Evolutionary conservation across 1,284 basidiomycete genomes (phyloP).

Genomic region (Neolentinus lepideus): DNA sequence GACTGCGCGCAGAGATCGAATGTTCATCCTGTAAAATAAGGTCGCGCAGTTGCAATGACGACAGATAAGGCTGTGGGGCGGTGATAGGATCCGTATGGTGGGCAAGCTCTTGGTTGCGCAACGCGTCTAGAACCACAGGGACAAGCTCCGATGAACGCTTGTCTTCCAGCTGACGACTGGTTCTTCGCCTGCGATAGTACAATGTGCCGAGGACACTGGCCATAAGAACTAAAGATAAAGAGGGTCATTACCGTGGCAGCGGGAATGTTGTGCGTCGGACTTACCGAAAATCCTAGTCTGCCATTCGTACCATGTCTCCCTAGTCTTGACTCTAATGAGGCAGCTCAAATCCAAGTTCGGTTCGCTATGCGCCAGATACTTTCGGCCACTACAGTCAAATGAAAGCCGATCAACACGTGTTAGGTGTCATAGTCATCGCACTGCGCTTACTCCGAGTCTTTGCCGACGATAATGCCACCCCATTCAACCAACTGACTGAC

Average conservation of each 20-base stretch:
- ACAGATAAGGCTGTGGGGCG: slow-evolving; percentile 75
- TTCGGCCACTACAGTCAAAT: slow-evolving; percentile 45
- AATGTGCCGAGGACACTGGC: slow-evolving; percentile 5
- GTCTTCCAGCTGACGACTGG: slow-evolving; percentile 54
- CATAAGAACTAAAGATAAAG: slow-evolving; percentile 20
- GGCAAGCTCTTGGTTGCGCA: slow-evolving; percentile 82
- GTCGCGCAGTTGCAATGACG: slow-evolving; percentile 89
- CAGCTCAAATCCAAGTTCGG: slow-evolving; percentile 71
- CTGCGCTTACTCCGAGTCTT: slow-evolving; percentile 62
- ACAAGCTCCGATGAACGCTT: slow-evolving; percentile 73
- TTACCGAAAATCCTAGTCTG: slow-evolving; percentile 61
- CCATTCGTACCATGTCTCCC: slow-evolving; percentile 67
- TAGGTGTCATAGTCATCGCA: slow-evolving; percentile 8
- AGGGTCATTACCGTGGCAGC: slow-evolving; percentile 18
- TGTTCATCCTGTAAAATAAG: slow-evolving; percentile 80
- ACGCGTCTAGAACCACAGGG: slow-evolving; percentile 70
- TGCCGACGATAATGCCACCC: slow-evolving; percentile 71
- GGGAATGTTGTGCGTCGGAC: slow-evolving; percentile 17
- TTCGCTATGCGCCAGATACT: slow-evolving; percentile 74
- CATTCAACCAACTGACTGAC: slow-evolving; percentile 77
- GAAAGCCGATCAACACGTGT: slow-evolving; percentile 4
- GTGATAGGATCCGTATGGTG: slow-evolving; percentile 83
- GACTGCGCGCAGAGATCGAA: slow-evolving; percentile 57
- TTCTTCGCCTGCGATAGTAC: slow-evolving; percentile 30
- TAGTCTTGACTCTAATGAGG: slow-evolving; percentile 58